A percentile compares a stretch with the other conserved stretches of the same genome.
Conservation (phyloP, 2,329 filamentous ascomycete genomes). For the Herpotrichia juniperi region DNA sequence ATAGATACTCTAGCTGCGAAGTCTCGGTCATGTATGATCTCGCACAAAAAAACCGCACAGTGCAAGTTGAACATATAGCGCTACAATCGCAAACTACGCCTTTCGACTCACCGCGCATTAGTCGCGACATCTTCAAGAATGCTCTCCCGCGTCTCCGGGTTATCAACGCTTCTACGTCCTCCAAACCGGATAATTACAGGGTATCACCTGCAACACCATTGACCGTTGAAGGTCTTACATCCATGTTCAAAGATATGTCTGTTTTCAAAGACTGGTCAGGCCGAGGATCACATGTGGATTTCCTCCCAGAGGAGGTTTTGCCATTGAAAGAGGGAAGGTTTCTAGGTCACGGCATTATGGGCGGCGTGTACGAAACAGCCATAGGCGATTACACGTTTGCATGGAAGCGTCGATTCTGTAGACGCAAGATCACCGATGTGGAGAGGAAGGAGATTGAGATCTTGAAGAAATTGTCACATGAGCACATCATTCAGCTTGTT, state of each 20-base stretch:
- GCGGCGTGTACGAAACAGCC: constrained; percentile 24
- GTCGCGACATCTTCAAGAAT: too few species aligned
- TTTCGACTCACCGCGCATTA: too few species aligned
- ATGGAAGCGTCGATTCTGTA: constrained; percentile 22
- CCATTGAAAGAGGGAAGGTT: constrained; percentile 22
- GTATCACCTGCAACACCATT: background rate
- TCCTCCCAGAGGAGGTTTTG: constrained; percentile 14
- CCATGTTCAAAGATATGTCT: too few species aligned
- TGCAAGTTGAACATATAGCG: too few species aligned
- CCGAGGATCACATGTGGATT: constrained; percentile 24
- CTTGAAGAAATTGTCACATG: constrained; percentile 24
- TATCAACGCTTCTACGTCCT: too few species aligned
- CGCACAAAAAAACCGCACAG: too few species aligned
- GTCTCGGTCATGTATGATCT: too few species aligned
- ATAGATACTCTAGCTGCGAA: too few species aligned
- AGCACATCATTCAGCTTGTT: constrained; percentile 26
- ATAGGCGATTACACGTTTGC: constrained; percentile 18
- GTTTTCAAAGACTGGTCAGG: constrained; percentile 24
- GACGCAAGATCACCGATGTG: constrained; percentile 12
- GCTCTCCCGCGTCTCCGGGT: too few species aligned
- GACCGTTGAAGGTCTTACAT: too few species aligned
- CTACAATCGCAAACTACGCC: too few species aligned
- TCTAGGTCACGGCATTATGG: constrained; percentile 24
- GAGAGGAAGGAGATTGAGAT: constrained; percentile 30
- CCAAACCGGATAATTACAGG: too few species aligned